Evolutionary conservation across 1,139 yeast genomes (phyloP).

Genomic region (Suhomyces wounanorum): DNA sequence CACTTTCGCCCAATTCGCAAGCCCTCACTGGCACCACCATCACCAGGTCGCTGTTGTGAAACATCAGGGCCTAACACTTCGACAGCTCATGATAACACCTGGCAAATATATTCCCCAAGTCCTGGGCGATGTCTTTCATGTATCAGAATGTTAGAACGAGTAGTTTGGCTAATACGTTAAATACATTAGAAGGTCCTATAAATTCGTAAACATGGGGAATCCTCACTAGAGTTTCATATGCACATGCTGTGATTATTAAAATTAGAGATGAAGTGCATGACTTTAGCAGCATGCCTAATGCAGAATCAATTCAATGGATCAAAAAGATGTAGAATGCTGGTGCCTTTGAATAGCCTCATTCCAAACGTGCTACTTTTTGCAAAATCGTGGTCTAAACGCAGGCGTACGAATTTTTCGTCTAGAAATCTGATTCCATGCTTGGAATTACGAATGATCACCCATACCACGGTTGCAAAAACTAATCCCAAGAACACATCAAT

Average conservation of each 20-base stretch:
- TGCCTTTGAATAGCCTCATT: slow-evolving; percentile 19
- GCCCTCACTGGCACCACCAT: no score
- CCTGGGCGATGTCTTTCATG: no score
- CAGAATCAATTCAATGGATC: slow-evolving; percentile 15
- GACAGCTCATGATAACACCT: no score
- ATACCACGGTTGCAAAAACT: slow-evolving; percentile 16
- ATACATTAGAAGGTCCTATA: no score
- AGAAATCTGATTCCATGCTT: slow-evolving; percentile 14
- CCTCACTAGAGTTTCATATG: no score
- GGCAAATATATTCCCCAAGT: no score
- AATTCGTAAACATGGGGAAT: no score
- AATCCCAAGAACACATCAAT: slow-evolving; percentile 20
- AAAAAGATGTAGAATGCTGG: slow-evolving; percentile 16
- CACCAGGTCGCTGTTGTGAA: no score
- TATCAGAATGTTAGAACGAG: no score
- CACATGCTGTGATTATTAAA: not conserved
- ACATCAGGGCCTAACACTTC: no score
- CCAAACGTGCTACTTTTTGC: slow-evolving; percentile 17
- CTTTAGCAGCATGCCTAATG: not conserved
- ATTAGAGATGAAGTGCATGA: not conserved
- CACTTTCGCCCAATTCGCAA: no score
- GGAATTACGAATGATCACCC: slow-evolving; percentile 16
- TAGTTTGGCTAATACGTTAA: no score
- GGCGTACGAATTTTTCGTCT: slow-evolving; percentile 16
- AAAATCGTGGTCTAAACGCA: slow-evolving; percentile 16